These are phyloP conservation scores for Monascus purpureus DNA, from an alignment of 495 filamentous ascomycete genomes.

Conservation along the genomic window DNA sequence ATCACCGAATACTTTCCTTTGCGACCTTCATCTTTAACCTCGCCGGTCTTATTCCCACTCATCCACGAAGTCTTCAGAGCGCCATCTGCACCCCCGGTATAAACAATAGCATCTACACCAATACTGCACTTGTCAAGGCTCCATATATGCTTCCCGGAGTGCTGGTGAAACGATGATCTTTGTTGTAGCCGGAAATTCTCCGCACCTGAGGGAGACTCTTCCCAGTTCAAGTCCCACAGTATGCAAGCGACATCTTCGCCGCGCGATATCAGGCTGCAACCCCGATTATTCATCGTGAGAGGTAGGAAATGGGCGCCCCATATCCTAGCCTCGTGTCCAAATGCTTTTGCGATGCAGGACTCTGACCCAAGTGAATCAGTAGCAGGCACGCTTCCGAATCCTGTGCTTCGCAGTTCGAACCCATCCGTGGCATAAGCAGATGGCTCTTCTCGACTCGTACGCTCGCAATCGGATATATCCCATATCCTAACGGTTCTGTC, in stretches of 20 bases:
- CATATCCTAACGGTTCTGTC: conserved; percentile 84
- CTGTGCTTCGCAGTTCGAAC: conserved; percentile 28
- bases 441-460: conserved; percentile 14
- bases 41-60: conserved; percentile 1
- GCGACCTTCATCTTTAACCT: not conserved
- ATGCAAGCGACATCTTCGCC: conserved; percentile 68
- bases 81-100: conserved; percentile 85
- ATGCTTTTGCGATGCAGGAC: conserved; percentile 45
- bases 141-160: conserved; percentile 90
- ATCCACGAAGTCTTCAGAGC: conserved; percentile 26
- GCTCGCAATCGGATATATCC: conserved; percentile 51
- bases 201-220: conserved; percentile 6
- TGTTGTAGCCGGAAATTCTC: conserved; percentile 32
- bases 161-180: conserved; percentile 39
- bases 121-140: conserved; percentile 38
- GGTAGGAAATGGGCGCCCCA: conserved; percentile 66
- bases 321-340: conserved; percentile 80
- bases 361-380: conserved; percentile 15
- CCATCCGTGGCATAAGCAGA: conserved; percentile 31
- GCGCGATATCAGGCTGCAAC: conserved; percentile 31
- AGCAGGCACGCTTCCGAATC: conserved; percentile 17
- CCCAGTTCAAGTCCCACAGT: conserved; percentile 47
- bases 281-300: conserved; percentile 4
- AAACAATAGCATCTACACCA: conserved; percentile 28
- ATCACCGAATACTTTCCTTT: not conserved